Evolutionary conservation across 1,139 yeast genomes (phyloP), one percentile per base, ranked within the genome.

Genomic region (Geotrichum australiense): DNA sequence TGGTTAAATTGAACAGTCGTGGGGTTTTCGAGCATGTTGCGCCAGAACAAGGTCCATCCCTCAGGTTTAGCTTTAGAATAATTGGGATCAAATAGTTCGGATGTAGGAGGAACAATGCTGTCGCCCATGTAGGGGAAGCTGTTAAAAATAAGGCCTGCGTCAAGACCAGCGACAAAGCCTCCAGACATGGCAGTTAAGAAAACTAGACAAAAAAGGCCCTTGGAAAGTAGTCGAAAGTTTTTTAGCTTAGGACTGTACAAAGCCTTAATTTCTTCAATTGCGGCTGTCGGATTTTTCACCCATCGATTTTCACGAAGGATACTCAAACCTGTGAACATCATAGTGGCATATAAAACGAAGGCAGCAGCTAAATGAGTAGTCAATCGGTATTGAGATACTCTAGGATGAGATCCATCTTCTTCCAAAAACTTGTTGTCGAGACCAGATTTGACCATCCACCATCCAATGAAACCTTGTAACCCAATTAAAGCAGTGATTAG

Each of bases 391-490:
- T 85, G 98, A 5, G 96, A 85, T 1, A 93, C 99, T 0, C 98
- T 86, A 12, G 99, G 99, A 47, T 66, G 70, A 1, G 95, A 79
- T 35, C 75, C 81, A 58, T 95, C 75, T 53, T 83, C 94, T 24
- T 74, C 74, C 45, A 93, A 67, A 55, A 82, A 80, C 40, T 81
- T 74, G 58, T 83, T 82, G 58, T 89, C 94, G 49, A 93, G 72
- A 33, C 99, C 99, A 5, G 96, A 85, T 55, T 83, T 80, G 45
- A 93, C 98, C 99, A 93, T 93, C 99, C 99, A 93, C 98, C 98
- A 93, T 28, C 98, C 98, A 53, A 93, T 82, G 42, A 80, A 81
- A 37, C 98, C 98, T 68, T 93, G 98, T 36, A 93, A 66, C 10
- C 96, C 98, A 46, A 93, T 70, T 42, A 91, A 67, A 0, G 73